A percentile compares a stretch with the other conserved stretches of the same genome.
These are phyloP conservation scores for Rhynchosporium secalis DNA, from an alignment of 2,329 filamentous ascomycete species.

Conservation along the genomic window DNA sequence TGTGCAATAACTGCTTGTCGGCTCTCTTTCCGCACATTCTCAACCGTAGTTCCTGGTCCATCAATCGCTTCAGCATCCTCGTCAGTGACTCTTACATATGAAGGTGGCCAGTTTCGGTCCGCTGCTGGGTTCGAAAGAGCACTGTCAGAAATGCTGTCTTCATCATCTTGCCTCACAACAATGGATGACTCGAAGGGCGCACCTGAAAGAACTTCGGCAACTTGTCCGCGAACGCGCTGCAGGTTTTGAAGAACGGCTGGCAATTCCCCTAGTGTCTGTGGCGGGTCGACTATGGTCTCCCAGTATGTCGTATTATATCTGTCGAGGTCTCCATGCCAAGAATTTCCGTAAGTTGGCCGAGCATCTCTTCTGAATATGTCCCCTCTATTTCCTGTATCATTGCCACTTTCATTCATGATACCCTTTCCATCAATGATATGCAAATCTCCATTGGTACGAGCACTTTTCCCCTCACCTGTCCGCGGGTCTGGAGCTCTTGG, in stretches of 20 bases:
- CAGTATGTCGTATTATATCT: slow-evolving; percentile 30
- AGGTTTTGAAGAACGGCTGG: slow-evolving; percentile 27
- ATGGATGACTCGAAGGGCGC: slow-evolving; percentile 6
- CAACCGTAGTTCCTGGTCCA: slow-evolving; percentile 32
- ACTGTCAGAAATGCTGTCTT: slow-evolving; percentile 25
- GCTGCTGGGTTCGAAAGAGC: slow-evolving; percentile 19
- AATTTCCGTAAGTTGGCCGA: slow-evolving; percentile 47
- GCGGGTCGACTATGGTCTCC: slow-evolving; percentile 36
- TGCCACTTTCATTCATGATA: slow-evolving; percentile 59
- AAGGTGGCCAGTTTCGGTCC: slow-evolving; percentile 32
- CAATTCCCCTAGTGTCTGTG: slow-evolving; percentile 30
- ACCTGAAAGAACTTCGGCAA: slow-evolving; percentile 12
- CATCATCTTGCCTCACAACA: slow-evolving; percentile 6
- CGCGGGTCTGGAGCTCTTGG: slow-evolving; percentile 62
- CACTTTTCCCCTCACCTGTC: slow-evolving; percentile 64
- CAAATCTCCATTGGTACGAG: slow-evolving; percentile 62
- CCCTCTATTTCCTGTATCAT: slow-evolving; percentile 61
- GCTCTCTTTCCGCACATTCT: slow-evolving; percentile 27
- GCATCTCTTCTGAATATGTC: slow-evolving; percentile 52
- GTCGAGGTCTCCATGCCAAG: slow-evolving; percentile 18
- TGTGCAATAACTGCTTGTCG: slow-evolving; percentile 34
- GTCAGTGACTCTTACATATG: slow-evolving; percentile 34
- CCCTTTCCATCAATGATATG: slow-evolving; percentile 61
- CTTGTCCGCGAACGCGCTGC: slow-evolving; percentile 23
- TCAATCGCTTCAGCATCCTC: slow-evolving; percentile 37